Evolutionary conservation across 495 filamentous ascomycete species (phyloP), one percentile per base, ranked within the genome.

Genomic region (Mytilinidion resinicola): DNA sequence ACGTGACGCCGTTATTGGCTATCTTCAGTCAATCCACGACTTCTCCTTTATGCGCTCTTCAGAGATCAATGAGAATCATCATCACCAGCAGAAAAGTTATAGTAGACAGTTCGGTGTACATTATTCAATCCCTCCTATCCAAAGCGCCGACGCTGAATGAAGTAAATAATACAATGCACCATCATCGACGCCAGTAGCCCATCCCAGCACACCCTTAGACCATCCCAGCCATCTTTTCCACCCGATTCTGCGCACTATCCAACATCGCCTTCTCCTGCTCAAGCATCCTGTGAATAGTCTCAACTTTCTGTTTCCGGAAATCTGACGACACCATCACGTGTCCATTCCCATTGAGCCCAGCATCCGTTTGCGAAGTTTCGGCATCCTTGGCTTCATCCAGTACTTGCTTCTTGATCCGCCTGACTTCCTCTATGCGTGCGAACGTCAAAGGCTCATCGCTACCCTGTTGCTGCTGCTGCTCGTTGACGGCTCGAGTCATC

Each of bases 251-350:
- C 14, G 57, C 55, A 15, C 46, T 44, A 38, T 63, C 63, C 19
- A 69, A 53, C 39, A 67, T 41, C 5, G 48, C 60, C 17, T 52
- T 55, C 38, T 67, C 53, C 42, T 51, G 20, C 21, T 62, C 52
- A 17, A 69, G 41, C 33, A 69, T 20, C 51, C 30, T 25, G 33
- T 60, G 35, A 11, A 67, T 44, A 10, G 65, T 43, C 57, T 58
- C 63, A 25, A 69, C 42, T 55, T 67, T 67, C 52, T 62, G 53
- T 44, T 55, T 67, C 19, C 67, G 63, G 14, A 62, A 69, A 7
- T 65, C 69, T 20, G 61, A 59, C 42, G 62, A 55, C 20, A 65
- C 63, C 41, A 57, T 60, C 17, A 62, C 59, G 33, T 52, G 53
- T 10, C 38, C 53, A 36, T 50, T 15, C 9, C 38, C 53, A 36